phyloP scores from a whole-genome alignment of 2,329 filamentous ascomycete species.

The Xylaria sp. region DNA sequence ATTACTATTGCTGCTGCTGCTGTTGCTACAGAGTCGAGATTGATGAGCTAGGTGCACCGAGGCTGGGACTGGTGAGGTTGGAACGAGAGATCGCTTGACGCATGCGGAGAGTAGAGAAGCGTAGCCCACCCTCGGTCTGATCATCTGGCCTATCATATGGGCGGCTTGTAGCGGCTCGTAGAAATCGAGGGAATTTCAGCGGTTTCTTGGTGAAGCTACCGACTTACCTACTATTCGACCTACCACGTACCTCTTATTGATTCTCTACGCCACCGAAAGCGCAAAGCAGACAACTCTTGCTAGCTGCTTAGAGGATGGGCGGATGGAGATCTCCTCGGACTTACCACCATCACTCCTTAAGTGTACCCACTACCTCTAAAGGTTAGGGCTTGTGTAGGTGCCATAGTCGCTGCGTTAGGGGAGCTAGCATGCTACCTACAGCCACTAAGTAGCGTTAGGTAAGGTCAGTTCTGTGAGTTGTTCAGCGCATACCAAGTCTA shows the following conservation, averaged over 20 bases:
- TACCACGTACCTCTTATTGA: background rate
- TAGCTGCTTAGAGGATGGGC: conserved; percentile 11
- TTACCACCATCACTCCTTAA: background rate
- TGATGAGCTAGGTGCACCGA: background rate
- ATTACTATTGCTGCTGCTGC: background rate
- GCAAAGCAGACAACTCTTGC: background rate
- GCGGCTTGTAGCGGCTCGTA: background rate
- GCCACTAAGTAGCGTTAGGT: too few species aligned
- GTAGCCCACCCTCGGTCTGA: conserved; percentile 21
- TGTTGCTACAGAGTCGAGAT: conserved; percentile 14
- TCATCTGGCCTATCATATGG: conserved; percentile 24
- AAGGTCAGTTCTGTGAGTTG: too few species aligned
- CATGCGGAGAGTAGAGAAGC: conserved; percentile 26
- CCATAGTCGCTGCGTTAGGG: too few species aligned
- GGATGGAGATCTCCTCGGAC: conserved; percentile 5
- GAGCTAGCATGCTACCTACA: too few species aligned
- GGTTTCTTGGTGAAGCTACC: conserved; percentile 11
- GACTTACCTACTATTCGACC: background rate
- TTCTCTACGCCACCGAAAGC: conserved; percentile 4
- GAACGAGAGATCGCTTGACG: conserved; percentile 8
- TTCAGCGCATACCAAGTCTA: too few species aligned
- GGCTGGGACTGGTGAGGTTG: background rate
- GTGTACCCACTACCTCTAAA: too few species aligned
- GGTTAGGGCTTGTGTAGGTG: too few species aligned
- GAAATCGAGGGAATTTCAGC: conserved; percentile 11